Base-by-base conservation (phyloP, 495 filamentous ascomycete genomes). In the Talaromyces borbonicus region DNA sequence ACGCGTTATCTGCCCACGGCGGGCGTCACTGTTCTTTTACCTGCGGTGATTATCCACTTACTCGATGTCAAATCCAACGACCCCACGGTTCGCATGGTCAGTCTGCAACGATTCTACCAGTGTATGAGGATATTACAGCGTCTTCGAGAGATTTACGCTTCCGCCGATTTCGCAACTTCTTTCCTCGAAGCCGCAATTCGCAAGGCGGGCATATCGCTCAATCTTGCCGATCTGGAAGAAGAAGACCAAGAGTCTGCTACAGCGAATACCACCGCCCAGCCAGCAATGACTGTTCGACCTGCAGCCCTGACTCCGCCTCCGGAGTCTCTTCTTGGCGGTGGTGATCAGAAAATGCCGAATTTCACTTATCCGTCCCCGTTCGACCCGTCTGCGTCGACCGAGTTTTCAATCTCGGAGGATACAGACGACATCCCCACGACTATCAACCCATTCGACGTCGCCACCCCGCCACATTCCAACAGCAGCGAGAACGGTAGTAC, bases 21-120 rank as follows among this genome's bases (percentile, higher is more conserved):
- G 1, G 87, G 87, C 31, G 86, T 94, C 16, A 95, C 88, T 0
- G 87, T 93, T 8, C 77, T 94, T 8, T 77, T 94, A 4, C 88
- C 88, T 2, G 87, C 88, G 9, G 85, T 93, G 60, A 93, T 94
- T 50, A 90, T 93, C 45, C 87, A 95, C 56, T 71, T 95, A 15
- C 75, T 94, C 2, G 86, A 93, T 55, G 89, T 92, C 71, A 93
- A 89, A 55, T 83, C 80, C 30, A 81, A 74, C 33, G 75, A 85
- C 47, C 75, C 76, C 14, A 77, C 74, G 37, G 77, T 83, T 12
- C 73, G 84, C 18, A 75, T 79, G 48, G 65, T 77, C 26, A 84
- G 82, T 46, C 69, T 85, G 39, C 75, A 80, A 40, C 84, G 85
- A 40, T 94, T 93, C 66, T 80, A 78, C 56, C 76, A 87, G 56